Evolutionary conservation across 1,284 basidiomycete genomes (phyloP).

Genomic region (Mycena citricolor): DNA sequence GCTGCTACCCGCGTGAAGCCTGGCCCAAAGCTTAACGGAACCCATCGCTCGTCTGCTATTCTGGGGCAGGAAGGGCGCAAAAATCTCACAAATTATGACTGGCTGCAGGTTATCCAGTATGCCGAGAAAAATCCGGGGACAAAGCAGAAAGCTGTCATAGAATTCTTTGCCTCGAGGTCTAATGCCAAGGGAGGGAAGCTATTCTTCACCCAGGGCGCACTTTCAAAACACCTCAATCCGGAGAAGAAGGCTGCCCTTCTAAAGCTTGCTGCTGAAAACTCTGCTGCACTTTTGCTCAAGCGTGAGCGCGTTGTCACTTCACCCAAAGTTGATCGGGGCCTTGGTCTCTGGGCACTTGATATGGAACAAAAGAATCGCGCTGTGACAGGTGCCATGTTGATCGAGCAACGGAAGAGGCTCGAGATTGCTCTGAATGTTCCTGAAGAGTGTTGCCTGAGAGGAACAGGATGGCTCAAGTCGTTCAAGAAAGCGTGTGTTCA

Average conservation of each 20-base stretch:
- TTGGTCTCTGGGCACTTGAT: conserved; percentile 30
- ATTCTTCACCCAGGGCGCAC: background rate
- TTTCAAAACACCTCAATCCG: background rate
- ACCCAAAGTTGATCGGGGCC: conserved; percentile 31
- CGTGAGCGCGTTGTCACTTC: conserved; percentile 23
- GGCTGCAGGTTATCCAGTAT: conserved; percentile 18
- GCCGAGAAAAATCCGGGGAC: conserved; percentile 10
- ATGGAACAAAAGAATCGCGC: conserved; percentile 31
- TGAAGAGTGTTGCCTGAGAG: conserved; percentile 24
- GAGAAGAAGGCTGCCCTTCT: background rate
- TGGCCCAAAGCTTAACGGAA: conserved; percentile 7
- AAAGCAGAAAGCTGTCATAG: conserved; percentile 16
- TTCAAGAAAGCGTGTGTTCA: conserved; percentile 27
- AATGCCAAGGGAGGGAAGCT: conserved; percentile 6
- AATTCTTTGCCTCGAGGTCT: conserved; percentile 12
- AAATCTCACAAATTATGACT: conserved; percentile 23
- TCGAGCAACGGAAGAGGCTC: conserved; percentile 29
- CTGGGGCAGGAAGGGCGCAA: background rate
- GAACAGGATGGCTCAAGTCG: conserved; percentile 29
- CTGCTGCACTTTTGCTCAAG: conserved; percentile 19
- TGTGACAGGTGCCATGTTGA: conserved; percentile 32
- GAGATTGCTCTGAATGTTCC: conserved; percentile 31
- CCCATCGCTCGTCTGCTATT: conserved; percentile 1
- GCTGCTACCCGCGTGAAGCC: conserved; percentile 3
- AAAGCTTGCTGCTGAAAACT: background rate